These are phyloP conservation scores for Malus fusca DNA, from an alignment of 306 rosid genomes.

Conservation along the genomic window DNA sequence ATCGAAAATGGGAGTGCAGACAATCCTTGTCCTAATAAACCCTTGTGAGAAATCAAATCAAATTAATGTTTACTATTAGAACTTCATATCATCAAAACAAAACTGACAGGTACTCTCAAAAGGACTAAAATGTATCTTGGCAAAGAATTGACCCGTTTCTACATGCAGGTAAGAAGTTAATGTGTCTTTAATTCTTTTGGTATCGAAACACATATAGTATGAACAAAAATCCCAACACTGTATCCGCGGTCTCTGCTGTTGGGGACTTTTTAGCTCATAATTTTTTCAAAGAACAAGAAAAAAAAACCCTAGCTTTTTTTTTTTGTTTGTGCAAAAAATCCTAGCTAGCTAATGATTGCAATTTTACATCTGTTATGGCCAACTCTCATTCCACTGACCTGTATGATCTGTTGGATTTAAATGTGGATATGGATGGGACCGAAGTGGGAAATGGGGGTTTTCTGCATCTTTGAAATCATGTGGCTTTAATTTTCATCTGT, in stretches of 20 bases:
- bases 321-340: not conserved
- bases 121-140: not conserved
- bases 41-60: not conserved
- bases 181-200: not conserved
- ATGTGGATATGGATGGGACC: not conserved
- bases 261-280: not conserved
- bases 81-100: not conserved
- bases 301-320: not conserved
- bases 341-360: not conserved
- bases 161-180: not conserved
- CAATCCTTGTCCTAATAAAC: too few species aligned
- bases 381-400: not conserved
- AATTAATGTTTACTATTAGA: not conserved
- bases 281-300: not conserved
- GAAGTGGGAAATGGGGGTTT: not conserved
- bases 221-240: not conserved
- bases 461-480: not conserved
- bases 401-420: not conserved
- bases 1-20: too few species aligned
- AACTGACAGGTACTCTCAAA: not conserved
- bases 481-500: not conserved
- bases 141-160: not conserved
- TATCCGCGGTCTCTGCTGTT: not conserved
- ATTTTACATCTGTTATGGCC: not conserved
- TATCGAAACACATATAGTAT: not conserved